Conservation (phyloP, 1,139 yeast genomes). For the Waltiozyma sp. region DNA sequence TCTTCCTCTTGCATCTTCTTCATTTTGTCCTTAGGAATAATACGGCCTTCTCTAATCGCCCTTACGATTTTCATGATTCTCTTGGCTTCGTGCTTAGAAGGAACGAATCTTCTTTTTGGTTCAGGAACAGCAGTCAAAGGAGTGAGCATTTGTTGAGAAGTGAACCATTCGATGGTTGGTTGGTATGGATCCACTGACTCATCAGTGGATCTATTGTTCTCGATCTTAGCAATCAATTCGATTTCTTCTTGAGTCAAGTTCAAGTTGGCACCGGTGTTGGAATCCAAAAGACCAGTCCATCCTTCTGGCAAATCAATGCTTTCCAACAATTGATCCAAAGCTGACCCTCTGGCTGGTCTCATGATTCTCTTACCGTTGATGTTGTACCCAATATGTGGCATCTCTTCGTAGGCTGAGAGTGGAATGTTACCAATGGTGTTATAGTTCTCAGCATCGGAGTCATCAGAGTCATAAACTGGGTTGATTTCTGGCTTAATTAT, state of each 20-base stretch:
- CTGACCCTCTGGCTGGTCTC: slow-evolving; percentile 97
- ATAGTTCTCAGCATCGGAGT: slow-evolving; percentile 71
- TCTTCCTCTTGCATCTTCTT: slow-evolving; percentile 39
- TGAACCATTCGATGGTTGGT: slow-evolving; percentile 93
- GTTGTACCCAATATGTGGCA: slow-evolving; percentile 96
- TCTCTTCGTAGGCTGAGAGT: slow-evolving; percentile 84
- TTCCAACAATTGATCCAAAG: slow-evolving; percentile 81
- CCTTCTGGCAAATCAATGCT: slow-evolving; percentile 92
- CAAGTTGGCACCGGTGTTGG: slow-evolving; percentile 78
- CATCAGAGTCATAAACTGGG: slow-evolving; percentile 89
- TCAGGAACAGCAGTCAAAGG: slow-evolving; percentile 91
- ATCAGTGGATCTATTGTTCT: slow-evolving; percentile 74
- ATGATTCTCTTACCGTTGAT: slow-evolving; percentile 95
- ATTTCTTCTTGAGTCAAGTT: slow-evolving; percentile 84
- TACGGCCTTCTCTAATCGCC: slow-evolving; percentile 94
- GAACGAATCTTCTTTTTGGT: slow-evolving; percentile 93
- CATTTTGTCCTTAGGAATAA: slow-evolving; percentile 53
- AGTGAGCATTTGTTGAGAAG: slow-evolving; percentile 76
- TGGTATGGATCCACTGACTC: slow-evolving; percentile 80
- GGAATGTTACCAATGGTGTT: slow-evolving; percentile 95
- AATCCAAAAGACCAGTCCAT: slow-evolving; percentile 94
- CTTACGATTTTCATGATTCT: slow-evolving; percentile 91
- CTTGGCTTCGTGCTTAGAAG: slow-evolving; percentile 94
- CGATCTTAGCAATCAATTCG: slow-evolving; percentile 78
- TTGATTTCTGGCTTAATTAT: slow-evolving; percentile 78